These are phyloP conservation scores for Curvularia eragrostidis DNA, from an alignment of 2,329 filamentous ascomycete species.

Conservation along the genomic window DNA sequence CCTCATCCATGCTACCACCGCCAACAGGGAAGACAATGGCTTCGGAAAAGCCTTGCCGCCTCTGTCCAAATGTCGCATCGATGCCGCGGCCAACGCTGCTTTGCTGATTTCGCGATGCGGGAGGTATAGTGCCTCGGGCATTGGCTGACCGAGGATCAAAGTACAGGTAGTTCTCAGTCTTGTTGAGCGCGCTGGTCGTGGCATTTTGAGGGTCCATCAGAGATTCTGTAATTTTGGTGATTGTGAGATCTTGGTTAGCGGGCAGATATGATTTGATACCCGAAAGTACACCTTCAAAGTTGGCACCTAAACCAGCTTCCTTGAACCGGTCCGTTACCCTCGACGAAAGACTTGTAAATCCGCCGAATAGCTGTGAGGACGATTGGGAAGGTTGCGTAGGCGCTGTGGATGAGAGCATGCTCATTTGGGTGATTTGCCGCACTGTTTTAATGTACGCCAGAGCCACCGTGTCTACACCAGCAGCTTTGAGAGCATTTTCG, in stretches of 20 bases:
- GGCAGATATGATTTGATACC: conserved; percentile 99
- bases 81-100: conserved; percentile 63
- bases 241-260: conserved; percentile 89
- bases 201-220: conserved; percentile 96
- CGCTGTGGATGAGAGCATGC: conserved; percentile 90
- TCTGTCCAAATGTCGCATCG: conserved; percentile 85
- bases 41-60: conserved; percentile 86
- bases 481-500: conserved; percentile 78
- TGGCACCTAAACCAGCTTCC: conserved; percentile 82
- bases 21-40: conserved; percentile 92
- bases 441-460: conserved; percentile 82
- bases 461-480: conserved; percentile 77
- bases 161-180: conserved; percentile 96
- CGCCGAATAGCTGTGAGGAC: conserved; percentile 82
- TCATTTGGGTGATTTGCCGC: conserved; percentile 95
- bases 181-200: conserved; percentile 88
- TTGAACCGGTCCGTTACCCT: conserved; percentile 93
- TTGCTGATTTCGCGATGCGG: conserved; percentile 60
- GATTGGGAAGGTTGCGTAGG: conserved; percentile 68
- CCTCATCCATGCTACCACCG: conserved; percentile 98
- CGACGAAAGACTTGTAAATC: conserved; percentile 89
- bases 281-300: conserved; percentile 92
- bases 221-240: conserved; percentile 97
- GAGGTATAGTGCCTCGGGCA: conserved; percentile 88
- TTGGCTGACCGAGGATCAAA: conserved; percentile 95